Evolutionary conservation across 1,139 yeast genomes (phyloP).

Genomic region (Suhomyces kunorum): DNA sequence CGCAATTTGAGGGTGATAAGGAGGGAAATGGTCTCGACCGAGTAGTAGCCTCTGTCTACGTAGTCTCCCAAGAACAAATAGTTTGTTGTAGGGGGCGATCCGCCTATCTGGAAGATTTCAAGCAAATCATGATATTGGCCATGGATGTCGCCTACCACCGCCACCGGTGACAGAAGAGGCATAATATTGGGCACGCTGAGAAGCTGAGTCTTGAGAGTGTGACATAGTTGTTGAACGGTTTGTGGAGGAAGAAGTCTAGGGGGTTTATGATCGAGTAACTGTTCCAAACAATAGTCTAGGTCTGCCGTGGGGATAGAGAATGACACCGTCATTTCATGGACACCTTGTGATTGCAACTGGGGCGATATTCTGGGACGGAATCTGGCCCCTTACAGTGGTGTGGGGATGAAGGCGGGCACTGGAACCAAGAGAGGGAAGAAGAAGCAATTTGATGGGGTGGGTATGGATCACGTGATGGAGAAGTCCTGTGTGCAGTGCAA

Average conservation of each 20-base stretch:
- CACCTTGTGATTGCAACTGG: not conserved
- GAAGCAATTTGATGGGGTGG: too few species aligned
- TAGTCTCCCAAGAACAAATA: slow-evolving; percentile 92
- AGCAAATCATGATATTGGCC: slow-evolving; percentile 94
- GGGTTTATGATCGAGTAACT: slow-evolving; percentile 45
- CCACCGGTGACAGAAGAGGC: slow-evolving; percentile 79
- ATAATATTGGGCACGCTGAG: slow-evolving; percentile 67
- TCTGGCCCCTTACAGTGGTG: not conserved
- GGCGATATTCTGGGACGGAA: not conserved
- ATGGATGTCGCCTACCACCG: slow-evolving; percentile 98
- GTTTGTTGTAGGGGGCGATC: slow-evolving; percentile 89
- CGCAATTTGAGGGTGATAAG: slow-evolving; percentile 81
- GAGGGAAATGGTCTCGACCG: slow-evolving; percentile 87
- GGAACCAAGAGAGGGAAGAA: too few species aligned
- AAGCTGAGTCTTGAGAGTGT: slow-evolving; percentile 42
- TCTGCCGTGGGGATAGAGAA: slow-evolving; percentile 38
- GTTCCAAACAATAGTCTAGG: slow-evolving; percentile 48
- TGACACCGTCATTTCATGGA: slow-evolving; percentile 34
- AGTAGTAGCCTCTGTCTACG: slow-evolving; percentile 85
- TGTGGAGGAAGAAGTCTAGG: slow-evolving; percentile 46
- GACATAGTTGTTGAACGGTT: slow-evolving; percentile 45
- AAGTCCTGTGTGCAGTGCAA: too few species aligned
- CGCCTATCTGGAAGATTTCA: slow-evolving; percentile 92
- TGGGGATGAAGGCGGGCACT: too few species aligned
- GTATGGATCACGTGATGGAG: too few species aligned